A percentile compares a stretch with the other conserved stretches of the same genome.
Evolutionary conservation across 306 rosid species (phyloP).

Genomic region (Prunus mume): DNA sequence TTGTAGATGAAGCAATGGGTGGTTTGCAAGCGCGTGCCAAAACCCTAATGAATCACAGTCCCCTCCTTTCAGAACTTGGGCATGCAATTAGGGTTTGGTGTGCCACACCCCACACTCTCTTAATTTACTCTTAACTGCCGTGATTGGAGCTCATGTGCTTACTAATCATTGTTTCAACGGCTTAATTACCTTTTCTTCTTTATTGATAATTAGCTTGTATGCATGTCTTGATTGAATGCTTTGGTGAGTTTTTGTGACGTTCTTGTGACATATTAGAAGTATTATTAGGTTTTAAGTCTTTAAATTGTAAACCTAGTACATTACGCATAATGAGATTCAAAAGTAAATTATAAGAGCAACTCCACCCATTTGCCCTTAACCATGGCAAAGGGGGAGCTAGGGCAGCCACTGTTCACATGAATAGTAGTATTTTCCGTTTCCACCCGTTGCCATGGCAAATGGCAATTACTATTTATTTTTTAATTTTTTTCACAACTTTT

Average conservation of each 20-base stretch:
- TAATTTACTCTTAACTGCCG: neutral
- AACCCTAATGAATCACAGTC: slow-evolving; percentile 7
- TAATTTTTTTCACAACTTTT: too few relatives aligned
- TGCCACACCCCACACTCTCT: neutral
- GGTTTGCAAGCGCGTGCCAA: slow-evolving; percentile 15
- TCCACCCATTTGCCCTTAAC: too few relatives aligned
- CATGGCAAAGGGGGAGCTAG: too few relatives aligned
- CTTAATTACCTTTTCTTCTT: neutral
- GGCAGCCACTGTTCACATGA: too few relatives aligned
- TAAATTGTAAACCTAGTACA: neutral
- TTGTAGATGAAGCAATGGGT: slow-evolving; percentile 15
- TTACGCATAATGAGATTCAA: too few relatives aligned
- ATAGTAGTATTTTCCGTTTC: too few relatives aligned
- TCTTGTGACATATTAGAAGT: neutral
- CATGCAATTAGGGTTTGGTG: neutral
- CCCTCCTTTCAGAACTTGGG: neutral
- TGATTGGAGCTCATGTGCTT: slow-evolving; percentile 40
- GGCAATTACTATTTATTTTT: too few relatives aligned
- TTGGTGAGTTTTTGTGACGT: neutral
- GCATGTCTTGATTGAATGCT: too few relatives aligned
- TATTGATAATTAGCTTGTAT: neutral
- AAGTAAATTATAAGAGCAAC: too few relatives aligned
- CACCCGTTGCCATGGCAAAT: too few relatives aligned
- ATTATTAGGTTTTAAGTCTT: neutral
- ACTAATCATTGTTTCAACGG: slow-evolving; percentile 33